Base-by-base conservation (phyloP, 352 stramenopile genomes). In the Pythium angustatum region DNA sequence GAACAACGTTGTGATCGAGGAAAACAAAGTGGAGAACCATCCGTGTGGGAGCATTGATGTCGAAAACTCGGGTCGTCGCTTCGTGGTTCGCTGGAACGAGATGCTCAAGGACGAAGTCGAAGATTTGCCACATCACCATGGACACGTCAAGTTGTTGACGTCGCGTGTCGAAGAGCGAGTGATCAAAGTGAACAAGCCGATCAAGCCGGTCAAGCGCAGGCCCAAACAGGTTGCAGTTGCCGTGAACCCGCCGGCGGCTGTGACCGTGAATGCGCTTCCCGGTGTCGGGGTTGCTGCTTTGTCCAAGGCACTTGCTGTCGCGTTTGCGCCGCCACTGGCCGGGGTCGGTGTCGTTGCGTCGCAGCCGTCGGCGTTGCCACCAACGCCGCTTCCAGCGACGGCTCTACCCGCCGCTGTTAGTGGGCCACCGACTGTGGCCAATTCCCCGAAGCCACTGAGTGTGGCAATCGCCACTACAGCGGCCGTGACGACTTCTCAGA, bases 41-140 rank as follows among this genome's bases (percentile, higher is more conserved):
- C 47, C 74, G 14, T 94, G 85, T 34, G 83, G 83, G 1, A 90
- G 87, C 31, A 72, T 94, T 9, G 85, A 94, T 48, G 73, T 84
- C 0, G 85, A 94, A 49, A 87, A 88, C 44, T 91, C 83, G 0
- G 81, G 82, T 1, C 79, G 85, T 27, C 81, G 85, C 27, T 92
- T 92, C 54, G 81, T 92, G 28, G 76, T 94, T 26, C 85, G 85
- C 5, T 84, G 79, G 71, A 92, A 91, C 65, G 78, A 88, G 17
- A 90, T 92, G 77, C 70, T 71, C 36, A 89, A 87, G 48, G 71
- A 81, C 14, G 79, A 90, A 40, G 66, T 73, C 0, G 64, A 79
- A 6, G 75, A 83, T 33, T 44, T 87, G 56, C 78, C 83, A 5
- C 83, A 93, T 60, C 60, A 64, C 1, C 83, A 93, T 43, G 77